These are phyloP conservation scores for Herpetomonas samuelpessoai DNA, from an alignment of 208 protist genomes.

Conservation along the genomic window DNA sequence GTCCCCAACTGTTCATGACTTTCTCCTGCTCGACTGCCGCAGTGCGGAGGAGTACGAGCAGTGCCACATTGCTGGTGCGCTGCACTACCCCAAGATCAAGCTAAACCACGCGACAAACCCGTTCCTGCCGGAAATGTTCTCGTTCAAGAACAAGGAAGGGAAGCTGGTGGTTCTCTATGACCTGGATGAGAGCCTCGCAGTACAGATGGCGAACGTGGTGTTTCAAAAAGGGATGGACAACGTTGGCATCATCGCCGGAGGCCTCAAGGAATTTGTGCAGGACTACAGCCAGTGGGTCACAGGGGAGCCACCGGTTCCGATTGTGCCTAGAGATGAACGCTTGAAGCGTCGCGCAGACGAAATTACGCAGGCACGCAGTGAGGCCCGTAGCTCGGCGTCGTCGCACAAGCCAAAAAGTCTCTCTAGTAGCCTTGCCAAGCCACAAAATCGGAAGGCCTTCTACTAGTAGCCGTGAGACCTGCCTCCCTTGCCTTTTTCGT, in stretches of 20 bases:
- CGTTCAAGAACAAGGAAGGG: slow-evolving; percentile 86
- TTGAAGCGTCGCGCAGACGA: slow-evolving; percentile 71
- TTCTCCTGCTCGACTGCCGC: slow-evolving; percentile 81
- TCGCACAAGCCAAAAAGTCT: slow-evolving; percentile 85
- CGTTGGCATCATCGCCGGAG: slow-evolving; percentile 73
- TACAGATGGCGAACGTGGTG: slow-evolving; percentile 55
- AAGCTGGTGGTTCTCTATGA: slow-evolving; percentile 89
- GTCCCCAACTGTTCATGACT: slow-evolving; percentile 20
- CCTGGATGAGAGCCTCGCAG: slow-evolving; percentile 67
- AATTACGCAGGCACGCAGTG: slow-evolving; percentile 61
- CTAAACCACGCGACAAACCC: slow-evolving; percentile 77
- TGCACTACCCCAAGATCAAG: slow-evolving; percentile 80
- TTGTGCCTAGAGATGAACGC: slow-evolving; percentile 64
- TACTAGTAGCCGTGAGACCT: not conserved
- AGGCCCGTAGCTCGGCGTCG: slow-evolving; percentile 56
- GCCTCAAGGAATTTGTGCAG: slow-evolving; percentile 82
- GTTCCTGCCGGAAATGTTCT: slow-evolving; percentile 81
- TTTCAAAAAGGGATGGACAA: slow-evolving; percentile 91
- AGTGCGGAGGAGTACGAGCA: slow-evolving; percentile 63
- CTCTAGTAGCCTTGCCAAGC: slow-evolving; percentile 74
- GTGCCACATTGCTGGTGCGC: slow-evolving; percentile 76
- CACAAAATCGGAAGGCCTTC: not conserved
- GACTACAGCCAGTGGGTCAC: slow-evolving; percentile 59
- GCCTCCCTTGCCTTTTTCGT: slow-evolving; percentile 1
- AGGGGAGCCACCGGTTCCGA: slow-evolving; percentile 54